Percentiles rank a stretch among this genome's conserved stretches.
Evolutionary conservation across 2,329 filamentous ascomycete genomes (phyloP).

Genomic region (Diaporthe longicolla): DNA sequence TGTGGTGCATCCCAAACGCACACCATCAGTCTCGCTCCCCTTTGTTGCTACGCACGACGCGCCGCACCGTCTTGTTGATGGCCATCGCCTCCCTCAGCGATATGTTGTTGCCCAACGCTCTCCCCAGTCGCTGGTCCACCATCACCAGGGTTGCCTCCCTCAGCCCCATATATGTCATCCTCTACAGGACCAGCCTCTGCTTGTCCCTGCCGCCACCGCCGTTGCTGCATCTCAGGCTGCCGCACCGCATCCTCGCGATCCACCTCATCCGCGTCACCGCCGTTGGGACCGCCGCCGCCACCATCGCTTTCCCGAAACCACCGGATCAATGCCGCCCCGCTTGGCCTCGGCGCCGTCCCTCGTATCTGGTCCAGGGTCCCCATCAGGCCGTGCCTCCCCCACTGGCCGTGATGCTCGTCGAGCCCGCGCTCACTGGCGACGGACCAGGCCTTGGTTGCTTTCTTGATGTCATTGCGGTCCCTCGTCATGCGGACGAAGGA

Average conservation of each 20-base stretch:
- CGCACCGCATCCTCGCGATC: not conserved
- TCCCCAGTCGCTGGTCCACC: not conserved
- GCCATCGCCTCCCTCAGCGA: not conserved
- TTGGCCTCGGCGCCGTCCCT: constrained; percentile 30
- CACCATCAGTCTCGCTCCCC: not conserved
- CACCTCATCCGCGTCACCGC: too few species aligned
- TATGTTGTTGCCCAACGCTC: too few species aligned
- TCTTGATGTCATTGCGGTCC: constrained; percentile 32
- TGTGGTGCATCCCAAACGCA: not conserved
- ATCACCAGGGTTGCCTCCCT: not conserved
- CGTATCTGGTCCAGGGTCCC: not conserved
- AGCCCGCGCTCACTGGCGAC: not conserved
- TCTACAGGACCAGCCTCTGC: not conserved
- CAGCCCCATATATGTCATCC: constrained; percentile 3
- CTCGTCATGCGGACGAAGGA: constrained; percentile 19
- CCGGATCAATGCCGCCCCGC: constrained; percentile 20
- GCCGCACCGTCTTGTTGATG: not conserved
- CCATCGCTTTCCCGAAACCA: constrained; percentile 18
- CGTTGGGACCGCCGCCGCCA: not conserved
- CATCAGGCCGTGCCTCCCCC: constrained; percentile 16
- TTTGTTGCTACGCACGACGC: not conserved
- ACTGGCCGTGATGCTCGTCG: constrained; percentile 4
- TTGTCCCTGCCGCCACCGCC: not conserved
- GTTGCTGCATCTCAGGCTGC: constrained; percentile 21
- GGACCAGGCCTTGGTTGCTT: constrained; percentile 48